Evolutionary conservation across 2,329 filamentous ascomycete genomes (phyloP).

Genomic region (Aspergillus carbonarius): DNA sequence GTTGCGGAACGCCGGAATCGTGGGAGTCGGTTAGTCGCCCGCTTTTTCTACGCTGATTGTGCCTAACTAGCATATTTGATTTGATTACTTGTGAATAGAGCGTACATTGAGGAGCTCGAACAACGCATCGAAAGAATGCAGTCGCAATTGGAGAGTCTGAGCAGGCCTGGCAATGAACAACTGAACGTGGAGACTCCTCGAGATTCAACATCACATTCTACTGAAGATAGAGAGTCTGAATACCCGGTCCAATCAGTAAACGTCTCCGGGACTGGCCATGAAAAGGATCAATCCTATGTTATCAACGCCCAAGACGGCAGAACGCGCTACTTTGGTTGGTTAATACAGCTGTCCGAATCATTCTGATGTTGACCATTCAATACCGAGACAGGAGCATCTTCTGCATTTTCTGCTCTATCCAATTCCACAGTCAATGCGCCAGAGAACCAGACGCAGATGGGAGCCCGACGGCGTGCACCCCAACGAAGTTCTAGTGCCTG

Average conservation of each 20-base stretch:
- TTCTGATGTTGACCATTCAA: background rate
- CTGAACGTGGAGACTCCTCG: background rate
- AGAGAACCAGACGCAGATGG: constrained; percentile 4
- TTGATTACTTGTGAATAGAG: background rate
- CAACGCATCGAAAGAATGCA: constrained; percentile 10
- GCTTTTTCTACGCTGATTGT: background rate
- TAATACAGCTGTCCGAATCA: background rate
- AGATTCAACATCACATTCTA: background rate
- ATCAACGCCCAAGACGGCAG: constrained; percentile 14
- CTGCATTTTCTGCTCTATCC: constrained; percentile 12
- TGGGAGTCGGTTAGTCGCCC: background rate
- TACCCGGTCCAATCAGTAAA: background rate
- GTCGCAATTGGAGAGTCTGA: constrained; percentile 7
- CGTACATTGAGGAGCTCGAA: constrained; percentile 14
- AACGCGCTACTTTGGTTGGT: constrained; percentile 22
- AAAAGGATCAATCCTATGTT: constrained; percentile 13
- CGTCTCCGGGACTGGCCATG: background rate
- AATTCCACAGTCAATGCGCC: background rate
- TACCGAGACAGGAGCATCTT: constrained; percentile 16
- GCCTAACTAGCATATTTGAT: background rate
- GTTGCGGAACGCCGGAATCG: background rate
- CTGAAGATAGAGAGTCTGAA: background rate
- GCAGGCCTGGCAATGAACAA: background rate
- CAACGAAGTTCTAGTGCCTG: constrained; percentile 9
- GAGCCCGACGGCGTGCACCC: background rate